Conservation (phyloP, 1,284 basidiomycete species). For the Microbotryomycetes sp. region DNA sequence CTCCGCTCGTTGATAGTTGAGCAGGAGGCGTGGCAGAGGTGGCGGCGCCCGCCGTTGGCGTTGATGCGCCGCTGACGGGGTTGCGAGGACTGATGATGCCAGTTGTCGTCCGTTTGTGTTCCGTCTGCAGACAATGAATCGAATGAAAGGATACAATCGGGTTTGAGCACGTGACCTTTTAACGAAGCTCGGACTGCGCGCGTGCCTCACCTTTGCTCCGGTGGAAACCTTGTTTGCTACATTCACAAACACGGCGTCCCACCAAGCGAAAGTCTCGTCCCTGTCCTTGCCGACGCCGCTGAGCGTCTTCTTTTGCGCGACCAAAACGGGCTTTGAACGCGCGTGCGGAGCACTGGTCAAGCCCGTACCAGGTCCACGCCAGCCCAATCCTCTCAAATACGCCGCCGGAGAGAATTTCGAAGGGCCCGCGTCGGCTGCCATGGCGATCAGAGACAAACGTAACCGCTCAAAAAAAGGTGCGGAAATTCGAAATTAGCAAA, state of each 20-base stretch:
- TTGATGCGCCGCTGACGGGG: too few relatives aligned
- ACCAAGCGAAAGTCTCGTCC: conserved; percentile 89
- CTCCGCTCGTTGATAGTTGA: not conserved
- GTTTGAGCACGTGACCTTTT: not conserved
- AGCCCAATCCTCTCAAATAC: conserved; percentile 74
- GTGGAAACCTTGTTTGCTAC: conserved; percentile 24
- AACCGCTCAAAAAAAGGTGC: not conserved
- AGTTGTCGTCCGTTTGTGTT: conserved; percentile 52
- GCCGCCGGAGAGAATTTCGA: conserved; percentile 58
- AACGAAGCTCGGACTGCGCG: conserved; percentile 10
- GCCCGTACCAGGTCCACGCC: conserved; percentile 68
- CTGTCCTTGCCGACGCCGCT: conserved; percentile 80
- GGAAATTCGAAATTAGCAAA: not conserved
- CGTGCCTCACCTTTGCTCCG: conserved; percentile 48
- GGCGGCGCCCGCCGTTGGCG: conserved; percentile 36
- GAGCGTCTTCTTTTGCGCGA: conserved; percentile 75
- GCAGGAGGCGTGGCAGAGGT: conserved; percentile 19
- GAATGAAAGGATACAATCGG: conserved; percentile 5
- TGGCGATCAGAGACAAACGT: not conserved
- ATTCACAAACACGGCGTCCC: conserved; percentile 58
- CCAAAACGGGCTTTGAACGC: conserved; percentile 56
- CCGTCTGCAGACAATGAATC: not conserved
- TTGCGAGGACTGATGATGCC: conserved; percentile 52
- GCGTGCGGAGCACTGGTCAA: conserved; percentile 40
- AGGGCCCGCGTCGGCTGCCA: not conserved